Base-by-base conservation (phyloP, 192 early-diverging fungal species). In the Gonapodya sp. region DNA sequence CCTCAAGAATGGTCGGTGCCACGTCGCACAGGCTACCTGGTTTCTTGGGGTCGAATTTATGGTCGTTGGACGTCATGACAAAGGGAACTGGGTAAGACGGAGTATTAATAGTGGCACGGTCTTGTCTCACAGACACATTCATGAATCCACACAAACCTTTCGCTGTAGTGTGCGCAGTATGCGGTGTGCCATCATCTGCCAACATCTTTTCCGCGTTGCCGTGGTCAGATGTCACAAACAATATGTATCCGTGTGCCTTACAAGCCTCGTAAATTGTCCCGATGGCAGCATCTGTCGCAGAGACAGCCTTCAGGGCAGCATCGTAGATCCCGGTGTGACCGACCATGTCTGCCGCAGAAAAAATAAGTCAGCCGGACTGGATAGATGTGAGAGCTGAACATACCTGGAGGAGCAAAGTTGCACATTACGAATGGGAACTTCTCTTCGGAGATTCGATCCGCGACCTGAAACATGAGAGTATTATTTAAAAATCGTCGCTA, bases 121-220 rank as follows among this genome's bases (percentile, higher is more conserved):
- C 35, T n/a, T n/a, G n/a, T 1, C n/a, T 78, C 1, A 36, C 77
- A 30, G 77, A 36, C n/a, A n/a, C n/a, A n/a, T n/a, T 2, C 79
- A 35, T 84, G 8, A 74, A 37, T 36, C 8, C 31, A 24, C 18
- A 34, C 84, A 78, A 72, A 88, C 86, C 87, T 30, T 36, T 34
- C 81, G 86, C 87, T 81, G 92, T 94, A 34, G 98, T 98, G 88
- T 99, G 98, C 75, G 97, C 97, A 31, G 98, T 99, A 86, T 97
- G 96, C 36, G 98, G 98, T 64, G 92, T 91, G 78, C 89, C 90
- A 81, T 96, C 95, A 78, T 92, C 93, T 2, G 91, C 88, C 64
- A 96, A 78, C 96, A 99, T 99, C 91, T 99, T 95, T 84, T 99
- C 98, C 35, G 97, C 97, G 84, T 99, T 99, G 36, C 98, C 98